These are phyloP conservation scores for Spizellomyces punctatus DNA, from an alignment of 192 early-diverging fungal genomes.

Conservation along the genomic window DNA sequence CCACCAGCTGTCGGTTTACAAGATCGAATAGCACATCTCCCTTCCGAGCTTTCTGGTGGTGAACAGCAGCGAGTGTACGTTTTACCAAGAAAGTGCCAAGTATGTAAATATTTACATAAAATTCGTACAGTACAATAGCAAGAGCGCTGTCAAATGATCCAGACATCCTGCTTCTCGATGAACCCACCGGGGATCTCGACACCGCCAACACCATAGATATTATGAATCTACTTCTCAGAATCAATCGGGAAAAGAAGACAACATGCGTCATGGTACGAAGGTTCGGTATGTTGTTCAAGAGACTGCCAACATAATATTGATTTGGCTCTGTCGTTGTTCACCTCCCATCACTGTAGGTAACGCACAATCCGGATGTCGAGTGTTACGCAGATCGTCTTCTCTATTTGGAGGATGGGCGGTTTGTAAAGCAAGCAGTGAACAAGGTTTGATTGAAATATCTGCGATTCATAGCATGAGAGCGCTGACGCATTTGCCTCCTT, in stretches of 20 bases:
- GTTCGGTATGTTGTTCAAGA: no score
- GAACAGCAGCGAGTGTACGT: conserved; percentile 46
- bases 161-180: conserved; percentile 86
- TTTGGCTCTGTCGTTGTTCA: background rate
- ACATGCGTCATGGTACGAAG: conserved; percentile 34
- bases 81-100: background rate
- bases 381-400: conserved; percentile 41
- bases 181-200: conserved; percentile 90
- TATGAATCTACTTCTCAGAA: conserved; percentile 37
- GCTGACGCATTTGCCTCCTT: background rate
- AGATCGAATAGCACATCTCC: conserved; percentile 39
- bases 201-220: conserved; percentile 38
- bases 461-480: background rate
- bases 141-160: conserved; percentile 82
- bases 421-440: conserved; percentile 38
- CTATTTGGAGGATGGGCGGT: conserved; percentile 37
- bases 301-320: background rate
- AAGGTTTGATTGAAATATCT: conserved; percentile 14
- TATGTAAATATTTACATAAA: background rate
- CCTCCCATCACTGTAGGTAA: conserved; percentile 21
- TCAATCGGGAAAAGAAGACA: conserved; percentile 33
- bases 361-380: conserved; percentile 43
- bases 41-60: conserved; percentile 40
- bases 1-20: conserved; percentile 31
- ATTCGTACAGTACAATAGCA: conserved; percentile 64